phyloP scores from a whole-genome alignment of 2,329 filamentous ascomycete genomes.

The Lecanicillium sp. region DNA sequence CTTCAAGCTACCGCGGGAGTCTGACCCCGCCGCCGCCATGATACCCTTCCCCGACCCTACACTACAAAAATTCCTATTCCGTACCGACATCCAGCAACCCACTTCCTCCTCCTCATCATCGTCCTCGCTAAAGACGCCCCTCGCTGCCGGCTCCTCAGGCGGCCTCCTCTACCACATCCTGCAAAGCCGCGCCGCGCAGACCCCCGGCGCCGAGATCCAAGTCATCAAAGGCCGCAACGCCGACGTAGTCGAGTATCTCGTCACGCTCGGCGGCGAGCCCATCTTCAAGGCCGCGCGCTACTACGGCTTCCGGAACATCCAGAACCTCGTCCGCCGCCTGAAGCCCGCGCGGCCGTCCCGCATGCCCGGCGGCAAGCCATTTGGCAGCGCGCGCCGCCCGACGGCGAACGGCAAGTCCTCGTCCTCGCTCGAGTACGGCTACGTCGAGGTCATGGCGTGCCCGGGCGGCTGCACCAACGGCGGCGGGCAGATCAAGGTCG shows the following conservation, averaged over 20 bases:
- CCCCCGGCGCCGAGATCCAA: constrained; percentile 67
- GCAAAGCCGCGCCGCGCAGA: constrained; percentile 61
- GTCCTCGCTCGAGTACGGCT: constrained; percentile 66
- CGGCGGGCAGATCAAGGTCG: constrained; percentile 88
- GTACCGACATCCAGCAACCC: constrained; percentile 25
- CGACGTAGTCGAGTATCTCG: constrained; percentile 81
- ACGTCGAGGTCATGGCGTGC: constrained; percentile 98
- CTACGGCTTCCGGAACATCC: constrained; percentile 97
- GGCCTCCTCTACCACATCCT: constrained; percentile 86
- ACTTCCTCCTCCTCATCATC: constrained; percentile 11
- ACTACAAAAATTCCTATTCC: constrained; percentile 71
- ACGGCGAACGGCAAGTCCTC: constrained; percentile 36
- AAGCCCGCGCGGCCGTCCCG: constrained; percentile 74
- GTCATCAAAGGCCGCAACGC: constrained; percentile 74
- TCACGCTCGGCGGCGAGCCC: constrained; percentile 51
- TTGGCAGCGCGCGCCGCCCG: constrained; percentile 49
- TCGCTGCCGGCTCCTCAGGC: constrained; percentile 71
- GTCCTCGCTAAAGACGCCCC: constrained; percentile 36
- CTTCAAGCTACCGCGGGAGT: constrained; percentile 58
- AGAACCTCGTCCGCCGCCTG: constrained; percentile 88
- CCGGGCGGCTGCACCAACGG: constrained; percentile 98
- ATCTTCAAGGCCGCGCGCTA: constrained; percentile 81
- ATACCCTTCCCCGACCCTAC: constrained; percentile 65
- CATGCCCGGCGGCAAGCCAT: constrained; percentile 68
- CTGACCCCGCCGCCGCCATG: constrained; percentile 39